Conservation (phyloP, 2,329 filamentous ascomycete genomes). For the Alternaria conjuncta region DNA sequence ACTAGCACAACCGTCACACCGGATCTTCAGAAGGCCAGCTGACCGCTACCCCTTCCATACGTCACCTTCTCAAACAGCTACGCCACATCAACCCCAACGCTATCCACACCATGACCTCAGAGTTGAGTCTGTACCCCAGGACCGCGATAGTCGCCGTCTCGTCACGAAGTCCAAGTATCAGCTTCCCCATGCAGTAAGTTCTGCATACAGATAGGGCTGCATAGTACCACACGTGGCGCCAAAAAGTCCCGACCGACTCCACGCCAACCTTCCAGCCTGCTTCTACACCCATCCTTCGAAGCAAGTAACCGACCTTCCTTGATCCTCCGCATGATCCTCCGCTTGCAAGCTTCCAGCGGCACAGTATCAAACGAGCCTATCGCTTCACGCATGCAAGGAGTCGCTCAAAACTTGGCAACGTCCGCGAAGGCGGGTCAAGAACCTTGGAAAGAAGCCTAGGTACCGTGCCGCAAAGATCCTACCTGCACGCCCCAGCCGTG, state of each 20-base stretch:
- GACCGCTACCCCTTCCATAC: background rate
- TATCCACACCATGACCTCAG: background rate
- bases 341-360: background rate
- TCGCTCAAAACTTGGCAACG: background rate
- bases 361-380: background rate
- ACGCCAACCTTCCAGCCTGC: background rate
- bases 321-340: background rate
- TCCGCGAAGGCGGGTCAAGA: background rate
- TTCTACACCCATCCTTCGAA: background rate
- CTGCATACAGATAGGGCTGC: conserved; percentile 6
- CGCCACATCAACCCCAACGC: background rate
- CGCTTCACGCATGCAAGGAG: background rate
- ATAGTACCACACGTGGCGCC: background rate
- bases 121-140: background rate
- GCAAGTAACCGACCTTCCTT: background rate
- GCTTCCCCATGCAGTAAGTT: background rate
- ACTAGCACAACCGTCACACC: background rate
- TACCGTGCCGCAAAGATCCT: background rate
- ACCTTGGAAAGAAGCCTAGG: background rate
- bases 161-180: background rate
- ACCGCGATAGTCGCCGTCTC: background rate
- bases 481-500: background rate
- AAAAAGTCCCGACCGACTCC: background rate
- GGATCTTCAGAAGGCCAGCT: background rate
- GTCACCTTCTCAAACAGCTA: background rate